Conservation (phyloP, 2,329 filamentous ascomycete species). For the Metarhizium humberi region DNA sequence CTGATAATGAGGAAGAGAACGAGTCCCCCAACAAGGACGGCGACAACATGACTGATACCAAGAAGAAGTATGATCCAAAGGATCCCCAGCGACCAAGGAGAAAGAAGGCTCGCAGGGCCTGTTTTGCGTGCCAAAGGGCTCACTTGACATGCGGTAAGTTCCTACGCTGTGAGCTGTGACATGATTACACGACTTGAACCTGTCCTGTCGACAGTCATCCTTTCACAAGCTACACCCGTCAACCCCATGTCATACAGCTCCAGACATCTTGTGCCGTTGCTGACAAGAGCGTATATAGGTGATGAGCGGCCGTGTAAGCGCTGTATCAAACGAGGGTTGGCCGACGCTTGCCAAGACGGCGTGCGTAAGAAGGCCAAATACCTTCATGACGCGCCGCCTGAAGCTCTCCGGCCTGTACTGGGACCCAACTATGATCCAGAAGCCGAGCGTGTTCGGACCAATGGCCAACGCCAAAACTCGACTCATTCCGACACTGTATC, state of each 20-base stretch:
- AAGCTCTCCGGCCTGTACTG: constrained; percentile 79
- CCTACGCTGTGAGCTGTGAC: background rate
- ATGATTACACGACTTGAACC: background rate
- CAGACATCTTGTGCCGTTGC: background rate
- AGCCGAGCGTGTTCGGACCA: constrained; percentile 34
- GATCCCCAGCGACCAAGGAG: constrained; percentile 81
- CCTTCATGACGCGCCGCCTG: constrained; percentile 87
- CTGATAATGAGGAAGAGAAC: constrained; percentile 50
- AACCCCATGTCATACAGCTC: constrained; percentile 4
- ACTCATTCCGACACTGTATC: constrained; percentile 36
- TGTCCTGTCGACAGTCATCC: background rate
- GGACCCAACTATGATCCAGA: constrained; percentile 59
- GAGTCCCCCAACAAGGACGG: constrained; percentile 36
- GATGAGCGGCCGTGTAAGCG: constrained; percentile 90
- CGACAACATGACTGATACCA: constrained; percentile 43
- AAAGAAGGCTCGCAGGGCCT: constrained; percentile 93
- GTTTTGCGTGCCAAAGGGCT: constrained; percentile 92
- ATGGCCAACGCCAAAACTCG: constrained; percentile 38
- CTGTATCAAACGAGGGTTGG: constrained; percentile 87
- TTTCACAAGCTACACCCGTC: constrained; percentile 17
- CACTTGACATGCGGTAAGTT: constrained; percentile 96
- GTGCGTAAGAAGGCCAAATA: constrained; percentile 99
- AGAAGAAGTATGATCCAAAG: constrained; percentile 72
- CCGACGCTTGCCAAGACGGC: constrained; percentile 88
- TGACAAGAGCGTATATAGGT: constrained; percentile 41